Conservation (phyloP, 2,329 filamentous ascomycete species). For the Helicocarpus griseus region DNA sequence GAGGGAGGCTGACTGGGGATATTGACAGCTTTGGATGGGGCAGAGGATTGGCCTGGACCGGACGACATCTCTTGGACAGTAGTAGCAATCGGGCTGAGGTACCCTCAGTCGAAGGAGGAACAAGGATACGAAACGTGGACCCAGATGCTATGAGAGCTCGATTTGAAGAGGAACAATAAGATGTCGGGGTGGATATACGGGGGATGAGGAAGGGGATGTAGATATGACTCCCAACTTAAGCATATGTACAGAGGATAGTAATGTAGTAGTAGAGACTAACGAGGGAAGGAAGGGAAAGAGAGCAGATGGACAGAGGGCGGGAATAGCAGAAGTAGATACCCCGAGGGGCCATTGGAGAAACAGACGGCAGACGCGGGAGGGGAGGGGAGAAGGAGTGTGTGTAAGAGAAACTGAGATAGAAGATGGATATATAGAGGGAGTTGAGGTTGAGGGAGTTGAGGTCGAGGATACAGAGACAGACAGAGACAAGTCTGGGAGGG, state of each 20-base stretch:
- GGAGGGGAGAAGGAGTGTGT: background rate
- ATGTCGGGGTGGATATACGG: background rate
- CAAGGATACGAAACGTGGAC: no score
- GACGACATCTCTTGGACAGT: slow-evolving; percentile 24
- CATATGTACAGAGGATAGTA: background rate
- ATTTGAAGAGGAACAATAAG: background rate
- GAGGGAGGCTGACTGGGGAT: slow-evolving; percentile 24
- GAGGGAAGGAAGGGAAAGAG: slow-evolving; percentile 20
- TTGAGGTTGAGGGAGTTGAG: background rate
- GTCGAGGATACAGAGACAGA: background rate
- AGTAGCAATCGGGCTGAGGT: no score
- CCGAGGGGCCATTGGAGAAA: background rate
- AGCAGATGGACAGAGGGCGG: slow-evolving; percentile 11
- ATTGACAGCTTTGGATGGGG: slow-evolving; percentile 31
- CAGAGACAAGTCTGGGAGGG: background rate
- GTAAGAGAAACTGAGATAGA: background rate
- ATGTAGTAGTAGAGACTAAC: background rate
- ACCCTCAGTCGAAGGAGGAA: no score
- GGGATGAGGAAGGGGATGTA: background rate
- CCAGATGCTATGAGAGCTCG: no score
- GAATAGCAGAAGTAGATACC: slow-evolving; percentile 9
- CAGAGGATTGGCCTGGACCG: slow-evolving; percentile 25
- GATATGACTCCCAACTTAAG: background rate
- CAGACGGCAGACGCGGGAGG: background rate
- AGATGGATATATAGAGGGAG: background rate